Percentiles rank a stretch among this genome's conserved stretches.
These are phyloP conservation scores for Yamadazyma paraphyllophila DNA, from an alignment of 805 yeast species.

Conservation along the genomic window DNA sequence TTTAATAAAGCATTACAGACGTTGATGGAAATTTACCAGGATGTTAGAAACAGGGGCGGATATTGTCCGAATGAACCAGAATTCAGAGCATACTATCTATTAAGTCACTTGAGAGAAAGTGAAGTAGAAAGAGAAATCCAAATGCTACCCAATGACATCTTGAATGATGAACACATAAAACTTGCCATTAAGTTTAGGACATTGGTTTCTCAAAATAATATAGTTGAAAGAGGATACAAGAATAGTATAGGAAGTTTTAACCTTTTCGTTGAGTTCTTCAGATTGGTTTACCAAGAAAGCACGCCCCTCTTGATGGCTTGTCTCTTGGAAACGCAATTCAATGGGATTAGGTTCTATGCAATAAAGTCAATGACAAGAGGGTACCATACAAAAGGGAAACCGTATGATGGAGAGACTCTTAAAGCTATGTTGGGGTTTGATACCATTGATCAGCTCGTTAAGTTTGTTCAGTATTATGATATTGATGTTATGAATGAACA, in stretches of 20 bases:
- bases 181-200: slow-evolving; percentile 70
- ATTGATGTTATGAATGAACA: slow-evolving; percentile 40
- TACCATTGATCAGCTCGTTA: slow-evolving; percentile 46
- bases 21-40: slow-evolving; percentile 80
- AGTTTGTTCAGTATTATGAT: slow-evolving; percentile 64
- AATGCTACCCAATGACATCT: slow-evolving; percentile 56
- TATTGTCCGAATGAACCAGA: slow-evolving; percentile 84
- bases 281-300: slow-evolving; percentile 41
- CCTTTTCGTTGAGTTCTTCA: slow-evolving; percentile 63
- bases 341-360: slow-evolving; percentile 74
- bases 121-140: slow-evolving; percentile 79
- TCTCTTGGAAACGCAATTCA: slow-evolving; percentile 74
- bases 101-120: slow-evolving; percentile 79
- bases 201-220: slow-evolving; percentile 60
- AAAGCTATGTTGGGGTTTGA: slow-evolving; percentile 64
- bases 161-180: slow-evolving; percentile 57
- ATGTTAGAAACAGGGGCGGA: slow-evolving; percentile 68
- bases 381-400: slow-evolving; percentile 68
- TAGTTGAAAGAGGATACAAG: slow-evolving; percentile 52
- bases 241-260: slow-evolving; percentile 55
- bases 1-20: slow-evolving; percentile 89
- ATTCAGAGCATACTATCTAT: slow-evolving; percentile 80
- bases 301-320: slow-evolving; percentile 71
- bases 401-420: slow-evolving; percentile 52
- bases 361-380: slow-evolving; percentile 63